Evolutionary conservation across 495 filamentous ascomycete genomes (phyloP), one percentile per base, ranked within the genome.

Genomic region (Sabuloglossum arenarium): DNA sequence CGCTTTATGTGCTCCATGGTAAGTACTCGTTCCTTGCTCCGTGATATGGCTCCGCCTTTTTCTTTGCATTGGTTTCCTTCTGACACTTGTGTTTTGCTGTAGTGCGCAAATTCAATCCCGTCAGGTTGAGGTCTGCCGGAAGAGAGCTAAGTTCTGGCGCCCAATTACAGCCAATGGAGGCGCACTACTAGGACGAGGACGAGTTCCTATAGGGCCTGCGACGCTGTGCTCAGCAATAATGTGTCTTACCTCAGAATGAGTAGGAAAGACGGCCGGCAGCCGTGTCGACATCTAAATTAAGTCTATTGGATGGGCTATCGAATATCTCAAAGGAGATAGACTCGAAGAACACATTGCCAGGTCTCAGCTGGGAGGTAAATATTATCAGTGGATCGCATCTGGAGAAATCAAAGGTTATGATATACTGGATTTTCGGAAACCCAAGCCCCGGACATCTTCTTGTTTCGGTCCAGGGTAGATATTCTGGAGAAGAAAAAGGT

Each of bases 101-200:
- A 39, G 34, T 39, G 16, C 34, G 34, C 34, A 8, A 39, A 16
- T 39, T 39, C 34, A 8, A 8, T 16, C 34, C 8, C 16, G 34
- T 39, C 34, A 8, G 8, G 16, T 16, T 39, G 16, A 8, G 34
- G 8, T 39, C 34, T 16, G 34, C 34, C 16, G 8, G 34, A 16
- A 8, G 34, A 39, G 34, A 16, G 8, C 34, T 39, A 8, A 16
- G 34, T 39, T 8, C 34, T 16, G 34, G 34, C 16, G 34, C 34
- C 34, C 8, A 58, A 56, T 39, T 25, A 24, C 55, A 50, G 47
- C 60, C 58, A 12, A n/a, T 64, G 11, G 62, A 61, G 32, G 60
- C 59, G 24, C 60, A 64, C 23, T 64, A 64, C 56, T 60, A 61
- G 54, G 61, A 60, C 50, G 60, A 63, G 29, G n/a, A n/a, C n/a